Evolutionary conservation across 2,329 filamentous ascomycete genomes (phyloP).

Genomic region (Colletotrichum sp.): DNA sequence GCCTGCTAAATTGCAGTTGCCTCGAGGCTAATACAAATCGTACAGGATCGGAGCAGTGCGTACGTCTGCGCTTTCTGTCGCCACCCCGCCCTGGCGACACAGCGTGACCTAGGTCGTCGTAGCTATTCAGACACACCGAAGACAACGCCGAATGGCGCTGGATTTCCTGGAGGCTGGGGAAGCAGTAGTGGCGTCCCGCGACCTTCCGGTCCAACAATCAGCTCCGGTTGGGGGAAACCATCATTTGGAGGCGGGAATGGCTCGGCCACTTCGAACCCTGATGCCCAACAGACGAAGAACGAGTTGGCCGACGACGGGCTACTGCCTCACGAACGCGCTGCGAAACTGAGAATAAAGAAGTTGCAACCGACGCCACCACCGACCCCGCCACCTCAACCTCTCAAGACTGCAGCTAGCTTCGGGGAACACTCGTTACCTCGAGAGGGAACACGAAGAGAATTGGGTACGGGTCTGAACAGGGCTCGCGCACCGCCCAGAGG

Average conservation of each 20-base stretch:
- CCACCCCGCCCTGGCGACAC: conserved; percentile 21
- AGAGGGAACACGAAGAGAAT: neutral
- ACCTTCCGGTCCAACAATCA: neutral
- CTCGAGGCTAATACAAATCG: conserved; percentile 3
- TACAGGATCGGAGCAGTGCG: conserved; percentile 38
- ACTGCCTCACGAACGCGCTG: conserved; percentile 42
- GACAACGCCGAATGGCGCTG: neutral
- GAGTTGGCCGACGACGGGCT: conserved; percentile 22
- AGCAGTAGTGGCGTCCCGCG: neutral
- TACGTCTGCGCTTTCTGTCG: conserved; percentile 47
- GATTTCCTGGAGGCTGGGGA: neutral
- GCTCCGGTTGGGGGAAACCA: conserved; percentile 12
- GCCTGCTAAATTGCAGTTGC: neutral
- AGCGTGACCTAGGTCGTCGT: neutral
- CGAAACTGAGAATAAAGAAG: conserved; percentile 28
- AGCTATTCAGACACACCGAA: conserved; percentile 15
- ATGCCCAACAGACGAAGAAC: neutral
- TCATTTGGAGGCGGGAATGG: neutral
- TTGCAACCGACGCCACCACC: neutral
- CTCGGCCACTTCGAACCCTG: neutral
- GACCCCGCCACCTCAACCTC: neutral
- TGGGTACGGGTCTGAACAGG: neutral
- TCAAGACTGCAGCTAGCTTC: neutral
- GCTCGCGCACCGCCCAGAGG: neutral
- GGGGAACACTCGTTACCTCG: neutral